These are phyloP conservation scores for Rhizophlyctis rosea DNA, from an alignment of 192 early-diverging fungal species.

Conservation along the genomic window DNA sequence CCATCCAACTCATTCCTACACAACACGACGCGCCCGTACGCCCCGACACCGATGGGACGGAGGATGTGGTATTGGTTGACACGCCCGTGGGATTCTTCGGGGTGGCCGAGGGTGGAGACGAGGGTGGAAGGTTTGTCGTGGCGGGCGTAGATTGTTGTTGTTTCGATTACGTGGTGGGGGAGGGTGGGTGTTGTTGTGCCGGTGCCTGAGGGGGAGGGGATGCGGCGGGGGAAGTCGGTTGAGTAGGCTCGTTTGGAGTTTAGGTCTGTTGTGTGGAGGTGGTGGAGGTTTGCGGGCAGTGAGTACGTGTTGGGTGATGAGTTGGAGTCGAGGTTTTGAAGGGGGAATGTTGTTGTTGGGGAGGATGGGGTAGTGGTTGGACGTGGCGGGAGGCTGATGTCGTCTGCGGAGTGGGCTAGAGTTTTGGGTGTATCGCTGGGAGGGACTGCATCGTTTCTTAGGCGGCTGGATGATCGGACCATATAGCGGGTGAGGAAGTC, in stretches of 20 bases:
- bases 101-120: conserved; percentile 19
- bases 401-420: neutral
- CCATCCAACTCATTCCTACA: conserved; percentile 36
- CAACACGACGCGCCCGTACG: conserved; percentile 50
- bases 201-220: too few species aligned
- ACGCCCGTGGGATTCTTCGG: conserved; percentile 43
- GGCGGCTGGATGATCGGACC: neutral
- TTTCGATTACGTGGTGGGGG: conserved; percentile 29
- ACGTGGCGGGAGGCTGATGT: conserved; percentile 3
- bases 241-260: too few species aligned
- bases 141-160: conserved; percentile 29
- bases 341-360: too few species aligned
- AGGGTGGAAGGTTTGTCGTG: conserved; percentile 15
- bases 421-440: too few species aligned
- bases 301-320: too few species aligned
- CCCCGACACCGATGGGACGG: conserved; percentile 49
- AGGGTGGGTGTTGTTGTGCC: too few species aligned
- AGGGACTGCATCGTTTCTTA: neutral
- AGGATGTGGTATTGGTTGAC: conserved; percentile 62
- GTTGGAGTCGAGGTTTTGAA: too few species aligned
- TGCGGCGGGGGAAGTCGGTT: too few species aligned
- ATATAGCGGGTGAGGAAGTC: neutral
- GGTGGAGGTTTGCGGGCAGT: too few species aligned
- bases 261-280: too few species aligned
- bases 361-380: too few species aligned